Base-by-base conservation (phyloP, 1,284 basidiomycete genomes). In the Puccinia sorghi region DNA sequence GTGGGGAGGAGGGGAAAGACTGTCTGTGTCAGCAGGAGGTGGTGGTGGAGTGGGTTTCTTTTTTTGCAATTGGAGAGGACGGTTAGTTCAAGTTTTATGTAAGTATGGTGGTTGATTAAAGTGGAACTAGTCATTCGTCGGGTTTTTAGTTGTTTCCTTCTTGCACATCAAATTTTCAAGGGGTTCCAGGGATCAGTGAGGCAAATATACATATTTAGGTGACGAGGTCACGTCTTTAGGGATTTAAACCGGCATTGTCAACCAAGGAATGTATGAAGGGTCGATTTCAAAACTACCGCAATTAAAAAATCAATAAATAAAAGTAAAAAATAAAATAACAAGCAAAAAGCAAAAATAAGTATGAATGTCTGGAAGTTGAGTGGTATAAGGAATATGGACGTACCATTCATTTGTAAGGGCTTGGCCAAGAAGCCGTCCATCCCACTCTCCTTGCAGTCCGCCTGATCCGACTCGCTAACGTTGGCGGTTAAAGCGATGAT, bases 351-450 rank as follows among this genome's bases (percentile, higher is more conserved):
- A 12, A 0, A 32, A 32, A 32, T 1, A 4, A 32, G 32, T 32
- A 32, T 73, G 11, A 73, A 37, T 43, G 12, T 32, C 43, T 11
- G 15, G 25, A 25, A 48, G 20, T 50, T 22, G 12, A 67, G 25
- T 12, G 20, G 46, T 25, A 17, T 7, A 20, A 11, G 15, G 27
- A 67, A 46, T 22, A 43, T 27, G 43, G 39, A 56, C 74, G 37
- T 13, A 76, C 74, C 74, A 69, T 64, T 57, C 25, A 76, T 41
- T 59, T 69, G 74, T 27, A 76, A 48, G 9, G 74, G 74, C 56
- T 76, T 76, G 3, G 74, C 52, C 54, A 76, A 76, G 43, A 76
- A 76, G 27, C 74, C 64, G 46, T 76, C 74, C 74, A 76, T 76
- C 13, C 74, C 74, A 69, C 74, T 76, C 12, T 25, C 15, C 64